Conservation (phyloP, 331 rosid genomes). For the Stylosanthes scabra region DNA sequence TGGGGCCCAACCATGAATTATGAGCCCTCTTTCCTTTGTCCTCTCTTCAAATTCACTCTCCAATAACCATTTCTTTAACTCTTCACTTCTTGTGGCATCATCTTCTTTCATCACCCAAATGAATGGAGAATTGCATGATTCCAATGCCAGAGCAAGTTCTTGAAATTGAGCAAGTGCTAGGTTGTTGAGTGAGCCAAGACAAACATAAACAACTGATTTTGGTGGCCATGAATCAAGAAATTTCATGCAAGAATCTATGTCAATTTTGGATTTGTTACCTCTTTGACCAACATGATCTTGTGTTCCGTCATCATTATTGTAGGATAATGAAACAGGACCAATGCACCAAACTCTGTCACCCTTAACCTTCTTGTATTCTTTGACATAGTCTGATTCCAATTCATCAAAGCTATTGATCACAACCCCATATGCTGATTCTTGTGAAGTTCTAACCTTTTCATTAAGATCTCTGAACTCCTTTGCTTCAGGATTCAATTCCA, state of each 20-base stretch:
- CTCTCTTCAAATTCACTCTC: slow-evolving; percentile 48
- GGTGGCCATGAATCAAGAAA: slow-evolving; percentile 43
- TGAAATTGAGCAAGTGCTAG: slow-evolving; percentile 61
- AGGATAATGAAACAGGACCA: slow-evolving; percentile 70
- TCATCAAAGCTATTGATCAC: slow-evolving; percentile 62
- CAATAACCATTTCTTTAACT: slow-evolving; percentile 50
- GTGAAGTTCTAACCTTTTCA: slow-evolving; percentile 24
- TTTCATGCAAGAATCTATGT: slow-evolving; percentile 33
- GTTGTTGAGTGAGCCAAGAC: slow-evolving; percentile 51
- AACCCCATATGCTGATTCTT: slow-evolving; percentile 45
- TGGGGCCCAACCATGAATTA: slow-evolving; percentile 59
- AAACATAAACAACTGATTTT: slow-evolving; percentile 50
- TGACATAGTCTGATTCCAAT: slow-evolving; percentile 53
- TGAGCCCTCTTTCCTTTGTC: slow-evolving; percentile 33
- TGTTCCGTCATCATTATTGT: slow-evolving; percentile 39
- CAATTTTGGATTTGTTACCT: slow-evolving; percentile 42
- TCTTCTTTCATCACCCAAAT: slow-evolving; percentile 68
- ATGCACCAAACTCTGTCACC: slow-evolving; percentile 60
- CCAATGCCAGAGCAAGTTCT: slow-evolving; percentile 70
- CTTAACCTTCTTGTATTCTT: slow-evolving; percentile 41
- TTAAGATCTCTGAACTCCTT: background rate
- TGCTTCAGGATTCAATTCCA: slow-evolving; percentile 16
- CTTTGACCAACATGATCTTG: slow-evolving; percentile 37
- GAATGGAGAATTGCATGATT: slow-evolving; percentile 59
- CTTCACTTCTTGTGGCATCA: background rate